These are phyloP conservation scores for Xanthoconium stramineum DNA, from an alignment of 768 basidiomycete genomes.

Conservation along the genomic window DNA sequence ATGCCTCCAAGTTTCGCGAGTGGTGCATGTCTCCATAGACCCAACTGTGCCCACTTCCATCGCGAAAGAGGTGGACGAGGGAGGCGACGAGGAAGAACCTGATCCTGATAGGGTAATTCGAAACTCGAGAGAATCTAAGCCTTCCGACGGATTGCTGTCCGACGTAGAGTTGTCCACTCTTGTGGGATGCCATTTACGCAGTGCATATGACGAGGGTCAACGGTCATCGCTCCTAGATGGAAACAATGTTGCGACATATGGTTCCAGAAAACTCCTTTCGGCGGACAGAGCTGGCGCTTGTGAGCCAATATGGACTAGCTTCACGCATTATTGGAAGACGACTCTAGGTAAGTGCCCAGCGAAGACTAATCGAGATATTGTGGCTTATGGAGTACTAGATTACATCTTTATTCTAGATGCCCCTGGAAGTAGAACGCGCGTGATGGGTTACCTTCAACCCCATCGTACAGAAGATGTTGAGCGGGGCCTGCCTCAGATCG, in stretches of 20 bases:
- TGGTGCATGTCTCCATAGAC: slow-evolving; percentile 71
- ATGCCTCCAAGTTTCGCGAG: slow-evolving; percentile 56
- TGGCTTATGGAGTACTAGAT: slow-evolving; percentile 46
- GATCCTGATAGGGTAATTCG: slow-evolving; percentile 74
- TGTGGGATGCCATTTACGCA: slow-evolving; percentile 42
- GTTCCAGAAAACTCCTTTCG: slow-evolving; percentile 42
- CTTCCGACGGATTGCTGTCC: slow-evolving; percentile 68
- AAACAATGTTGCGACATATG: slow-evolving; percentile 43
- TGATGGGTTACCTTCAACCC: slow-evolving; percentile 60
- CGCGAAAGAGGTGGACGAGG: slow-evolving; percentile 28
- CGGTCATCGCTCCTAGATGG: slow-evolving; percentile 12
- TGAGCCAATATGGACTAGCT: slow-evolving; percentile 88
- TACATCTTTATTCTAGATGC: slow-evolving; percentile 81
- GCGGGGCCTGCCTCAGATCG: slow-evolving; percentile 75
- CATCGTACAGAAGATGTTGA: slow-evolving; percentile 56
- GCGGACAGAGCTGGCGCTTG: slow-evolving; percentile 47
- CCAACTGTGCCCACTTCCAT: slow-evolving; percentile 41
- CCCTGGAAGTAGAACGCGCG: slow-evolving; percentile 26
- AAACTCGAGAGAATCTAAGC: slow-evolving; percentile 59
- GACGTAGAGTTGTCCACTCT: slow-evolving; percentile 53
- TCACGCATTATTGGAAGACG: slow-evolving; percentile 82
- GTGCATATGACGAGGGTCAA: slow-evolving; percentile 66
- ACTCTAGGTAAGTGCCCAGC: slow-evolving; percentile 57
- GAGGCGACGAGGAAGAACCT: slow-evolving; percentile 37
- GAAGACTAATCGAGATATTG: not conserved